Percentiles rank a stretch among this genome's conserved stretches.
Conservation (phyloP, 1,139 yeast species). For the Debaryomyces sp. region DNA sequence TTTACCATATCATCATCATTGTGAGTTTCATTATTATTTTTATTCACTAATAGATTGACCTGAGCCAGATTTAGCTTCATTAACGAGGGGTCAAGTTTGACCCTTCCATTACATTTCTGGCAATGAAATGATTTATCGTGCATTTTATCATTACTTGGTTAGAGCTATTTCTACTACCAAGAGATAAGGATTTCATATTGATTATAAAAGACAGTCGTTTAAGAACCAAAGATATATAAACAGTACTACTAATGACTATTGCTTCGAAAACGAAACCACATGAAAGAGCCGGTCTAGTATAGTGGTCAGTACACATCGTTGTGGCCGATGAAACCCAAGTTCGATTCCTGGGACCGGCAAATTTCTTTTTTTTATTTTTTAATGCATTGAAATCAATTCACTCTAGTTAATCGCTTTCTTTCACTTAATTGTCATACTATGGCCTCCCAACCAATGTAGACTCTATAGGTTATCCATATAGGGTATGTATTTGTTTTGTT, state of each 20-base stretch:
- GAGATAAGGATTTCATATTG: background rate
- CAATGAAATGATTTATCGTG: conserved; percentile 23
- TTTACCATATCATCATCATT: conserved; percentile 18
- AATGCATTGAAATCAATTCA: background rate
- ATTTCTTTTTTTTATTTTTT: conserved; percentile 19
- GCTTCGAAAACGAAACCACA: background rate
- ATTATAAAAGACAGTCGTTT: background rate
- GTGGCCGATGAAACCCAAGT: conserved; percentile 51
- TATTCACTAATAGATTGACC: conserved; percentile 31
- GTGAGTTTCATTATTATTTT: conserved; percentile 15
- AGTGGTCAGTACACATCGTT: conserved; percentile 50
- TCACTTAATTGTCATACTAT: too few species aligned
- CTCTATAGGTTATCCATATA: too few species aligned
- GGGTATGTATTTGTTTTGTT: too few species aligned
- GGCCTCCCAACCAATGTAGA: too few species aligned
- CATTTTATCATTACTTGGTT: background rate
- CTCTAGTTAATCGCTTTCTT: too few species aligned
- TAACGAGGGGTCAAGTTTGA: conserved; percentile 34
- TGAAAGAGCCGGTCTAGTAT: conserved; percentile 40
- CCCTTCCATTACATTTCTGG: conserved; percentile 37
- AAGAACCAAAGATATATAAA: background rate
- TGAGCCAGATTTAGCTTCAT: conserved; percentile 35
- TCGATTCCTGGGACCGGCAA: conserved; percentile 51
- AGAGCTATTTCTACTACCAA: background rate
- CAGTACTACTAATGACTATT: background rate